phyloP scores from a whole-genome alignment of 495 filamentous ascomycete species.

The Pseudotulostoma volvatum region DNA sequence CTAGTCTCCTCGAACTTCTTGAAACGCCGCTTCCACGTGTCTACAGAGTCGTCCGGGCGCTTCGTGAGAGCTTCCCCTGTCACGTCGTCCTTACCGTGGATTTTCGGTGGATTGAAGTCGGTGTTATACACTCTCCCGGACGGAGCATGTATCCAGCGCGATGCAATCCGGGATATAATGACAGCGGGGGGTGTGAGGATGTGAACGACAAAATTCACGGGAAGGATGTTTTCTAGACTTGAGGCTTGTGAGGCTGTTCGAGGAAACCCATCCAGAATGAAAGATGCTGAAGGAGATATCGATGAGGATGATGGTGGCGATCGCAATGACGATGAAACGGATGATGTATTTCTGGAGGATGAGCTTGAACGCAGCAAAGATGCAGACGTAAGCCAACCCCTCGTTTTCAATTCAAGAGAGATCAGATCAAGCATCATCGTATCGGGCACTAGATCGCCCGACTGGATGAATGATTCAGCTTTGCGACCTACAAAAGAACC shows the following conservation, averaged over 20 bases:
- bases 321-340: conserved; percentile 8
- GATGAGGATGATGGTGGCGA: conserved; percentile 33
- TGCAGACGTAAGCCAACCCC: conserved; percentile 55
- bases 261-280: conserved; percentile 92
- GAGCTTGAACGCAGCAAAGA: conserved; percentile 18
- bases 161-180: conserved; percentile 75
- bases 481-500: conserved; percentile 46
- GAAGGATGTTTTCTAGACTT: conserved; percentile 60
- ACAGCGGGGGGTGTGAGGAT: conserved; percentile 40
- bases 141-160: conserved; percentile 85
- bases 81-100: conserved; percentile 70
- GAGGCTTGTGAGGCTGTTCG: conserved; percentile 68
- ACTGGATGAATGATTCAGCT: conserved; percentile 73
- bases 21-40: conserved; percentile 67
- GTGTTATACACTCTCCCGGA: conserved; percentile 90
- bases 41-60: conserved; percentile 68
- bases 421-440: conserved; percentile 85
- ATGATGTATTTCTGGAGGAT: conserved; percentile 8
- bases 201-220: conserved; percentile 77
- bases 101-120: conserved; percentile 71
- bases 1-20: conserved; percentile 76
- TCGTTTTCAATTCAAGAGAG: conserved; percentile 62
- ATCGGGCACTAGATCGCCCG: conserved; percentile 73
- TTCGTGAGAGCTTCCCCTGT: conserved; percentile 79
- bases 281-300: conserved; percentile 63